Evolutionary conservation across 192 early-diverging fungal species (phyloP), one percentile per base, ranked within the genome.

Genomic region (Glomus cerebriforme): DNA sequence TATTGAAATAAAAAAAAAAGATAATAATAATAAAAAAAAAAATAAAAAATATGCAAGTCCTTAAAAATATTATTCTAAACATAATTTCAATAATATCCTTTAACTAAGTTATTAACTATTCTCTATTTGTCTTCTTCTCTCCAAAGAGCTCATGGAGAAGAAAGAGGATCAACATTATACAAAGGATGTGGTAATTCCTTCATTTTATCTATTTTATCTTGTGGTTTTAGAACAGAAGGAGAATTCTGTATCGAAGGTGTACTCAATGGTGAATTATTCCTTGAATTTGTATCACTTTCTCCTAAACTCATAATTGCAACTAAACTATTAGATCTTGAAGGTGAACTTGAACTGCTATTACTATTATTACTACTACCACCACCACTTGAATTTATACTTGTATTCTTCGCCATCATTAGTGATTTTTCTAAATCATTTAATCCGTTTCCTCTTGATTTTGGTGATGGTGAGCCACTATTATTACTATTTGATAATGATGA

Each of bases 131-230:
- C 6, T 7, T n/a, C 2, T 7, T 37, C 6, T 37, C 37, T 37
- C 8, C 4, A 35, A 35, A 37, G 4, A 37, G 8, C 37, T 43
- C 47, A 54, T 6, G 47, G 47, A 54, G 47, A 54, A 54, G 47
- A 54, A 54, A 54, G 47, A 22, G 17, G 47, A 19, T 54, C 47
- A 54, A 49, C 66, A 7, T 68, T 68, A 22, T 68, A 68, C 31
- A 68, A 26, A 8, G 66, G 66, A 68, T 68, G 66, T 39, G 66
- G 66, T 68, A 68, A 68, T 35, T 68, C 66, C 22, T 68, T 68
- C 32, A 68, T 35, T 37, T n/a, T 54, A 17, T 54, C 49, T 54
- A 68, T 35, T 37, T n/a, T 54, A 17, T 54, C 49, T 54, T 54
- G 49, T 22, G 49, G 35, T 10, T 68, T 35, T 12, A 29, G 15